Evolutionary conservation across 2,329 filamentous ascomycete genomes (phyloP), one percentile per base, ranked within the genome.

Genomic region (Sclerotinia glacialis): DNA sequence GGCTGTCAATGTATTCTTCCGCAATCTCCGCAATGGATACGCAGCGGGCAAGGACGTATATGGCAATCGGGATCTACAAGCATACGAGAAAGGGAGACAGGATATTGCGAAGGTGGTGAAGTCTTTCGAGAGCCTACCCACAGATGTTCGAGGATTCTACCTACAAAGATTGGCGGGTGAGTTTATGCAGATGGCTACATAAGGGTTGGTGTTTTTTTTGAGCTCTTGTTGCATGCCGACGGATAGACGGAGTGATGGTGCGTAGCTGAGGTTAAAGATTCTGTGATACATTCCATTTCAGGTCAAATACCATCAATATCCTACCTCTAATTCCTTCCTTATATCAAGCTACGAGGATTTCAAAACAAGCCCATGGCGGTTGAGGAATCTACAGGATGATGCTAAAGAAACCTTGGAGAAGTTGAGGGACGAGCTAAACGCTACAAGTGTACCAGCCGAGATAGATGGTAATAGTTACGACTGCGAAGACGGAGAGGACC

Each of bases 1-100:
- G 9, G 91, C 91, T 0, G 88, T 97, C n/a, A 97, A 97, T 75
- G 85, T 94, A 37, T 97, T 97, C 80, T 97, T 96, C 79, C 86
- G 87, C 53, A 89, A 88, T 69, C 80, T 95, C 12, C 80, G 86
- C 3, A 79, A 76, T 3, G 86, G 85, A 1, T 95, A 95, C 76
- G 87, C 91, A 0, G 77, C 83, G 0, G 92, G 93, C 0, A 85
- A 88, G 70, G 93, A 97, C 76, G 89, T 96, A 0, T 97, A 97
- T 75, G 93, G 91, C 1, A 97, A 96, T 75, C 83, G 92, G 49
- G 93, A 97, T 77, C 77, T 97, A 60, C 89, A 89, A 49, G 90
- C 89, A 1, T 96, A 96, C 75, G 92, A 96, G 76, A 92, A 90
- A 73, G 91, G 90, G 0, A 83, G 93, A 63, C 83, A 85, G 70